Conservation (phyloP, 2,329 filamentous ascomycete genomes). For the Biscogniauxia marginata region DNA sequence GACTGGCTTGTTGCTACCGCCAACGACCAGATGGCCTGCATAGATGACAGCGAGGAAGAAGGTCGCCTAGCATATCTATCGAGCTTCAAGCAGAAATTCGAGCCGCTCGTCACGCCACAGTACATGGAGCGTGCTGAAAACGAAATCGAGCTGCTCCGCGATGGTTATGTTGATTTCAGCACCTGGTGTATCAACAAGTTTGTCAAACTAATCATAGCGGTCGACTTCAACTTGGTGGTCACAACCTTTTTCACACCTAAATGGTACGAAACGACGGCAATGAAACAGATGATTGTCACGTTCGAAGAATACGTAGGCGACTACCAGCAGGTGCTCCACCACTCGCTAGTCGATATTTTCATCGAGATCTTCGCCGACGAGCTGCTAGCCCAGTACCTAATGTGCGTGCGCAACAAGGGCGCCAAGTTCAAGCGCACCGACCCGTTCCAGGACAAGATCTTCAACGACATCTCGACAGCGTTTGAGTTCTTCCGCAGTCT, state of each 20-base stretch:
- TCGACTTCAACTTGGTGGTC: slow-evolving; percentile 84
- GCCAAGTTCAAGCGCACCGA: slow-evolving; percentile 85
- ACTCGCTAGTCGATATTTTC: slow-evolving; percentile 85
- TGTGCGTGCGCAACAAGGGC: slow-evolving; percentile 81
- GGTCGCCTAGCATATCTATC: slow-evolving; percentile 78
- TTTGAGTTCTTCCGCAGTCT: slow-evolving; percentile 84
- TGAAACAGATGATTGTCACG: slow-evolving; percentile 92
- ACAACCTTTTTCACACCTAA: slow-evolving; percentile 85
- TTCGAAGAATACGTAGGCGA: slow-evolving; percentile 94
- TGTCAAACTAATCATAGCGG: slow-evolving; percentile 79
- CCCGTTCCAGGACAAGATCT: slow-evolving; percentile 88
- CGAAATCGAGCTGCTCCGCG: slow-evolving; percentile 74
- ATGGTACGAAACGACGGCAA: slow-evolving; percentile 84
- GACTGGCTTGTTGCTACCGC: slow-evolving; percentile 97
- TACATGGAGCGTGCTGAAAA: slow-evolving; percentile 73
- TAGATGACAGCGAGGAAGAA: slow-evolving; percentile 83
- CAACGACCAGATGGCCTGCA: slow-evolving; percentile 98
- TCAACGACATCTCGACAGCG: slow-evolving; percentile 85
- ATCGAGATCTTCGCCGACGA: slow-evolving; percentile 92
- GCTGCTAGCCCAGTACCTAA: slow-evolving; percentile 82
- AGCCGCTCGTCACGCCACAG: slow-evolving; percentile 73
- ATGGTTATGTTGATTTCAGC: slow-evolving; percentile 92
- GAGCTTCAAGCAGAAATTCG: slow-evolving; percentile 81
- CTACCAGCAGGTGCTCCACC: slow-evolving; percentile 80
- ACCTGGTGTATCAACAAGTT: slow-evolving; percentile 91